phyloP scores from a whole-genome alignment of 2,329 filamentous ascomycete species.

The Fusarium veterinarium region DNA sequence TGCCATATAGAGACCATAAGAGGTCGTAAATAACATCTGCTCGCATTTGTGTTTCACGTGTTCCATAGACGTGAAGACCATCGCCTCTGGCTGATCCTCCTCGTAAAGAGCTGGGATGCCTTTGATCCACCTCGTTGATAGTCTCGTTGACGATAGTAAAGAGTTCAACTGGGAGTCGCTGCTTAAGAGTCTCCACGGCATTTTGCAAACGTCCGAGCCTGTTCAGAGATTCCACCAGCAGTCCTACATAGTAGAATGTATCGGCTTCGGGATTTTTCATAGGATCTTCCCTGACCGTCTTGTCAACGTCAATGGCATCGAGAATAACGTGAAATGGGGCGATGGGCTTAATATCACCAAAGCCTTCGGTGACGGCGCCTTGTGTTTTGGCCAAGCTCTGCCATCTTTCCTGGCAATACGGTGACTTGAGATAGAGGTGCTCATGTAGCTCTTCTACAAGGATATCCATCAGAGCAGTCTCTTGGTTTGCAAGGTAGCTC shows the following conservation, averaged over 20 bases:
- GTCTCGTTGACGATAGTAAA: conserved; percentile 96
- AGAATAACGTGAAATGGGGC: conserved; percentile 69
- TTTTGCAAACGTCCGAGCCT: conserved; percentile 87
- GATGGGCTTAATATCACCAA: conserved; percentile 58
- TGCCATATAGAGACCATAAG: conserved; percentile 91
- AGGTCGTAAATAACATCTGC: conserved; percentile 91
- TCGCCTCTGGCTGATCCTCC: conserved; percentile 65
- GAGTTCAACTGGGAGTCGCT: conserved; percentile 91
- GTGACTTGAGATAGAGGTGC: conserved; percentile 96
- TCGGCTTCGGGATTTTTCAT: conserved; percentile 95
- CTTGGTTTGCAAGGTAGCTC: conserved; percentile 91
- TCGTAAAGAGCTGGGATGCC: conserved; percentile 84
- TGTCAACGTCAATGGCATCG: conserved; percentile 70
- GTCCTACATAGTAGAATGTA: conserved; percentile 90
- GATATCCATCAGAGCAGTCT: conserved; percentile 91
- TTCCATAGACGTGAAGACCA: conserved; percentile 72
- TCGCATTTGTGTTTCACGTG: conserved; percentile 78
- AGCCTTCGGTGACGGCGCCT: conserved; percentile 62
- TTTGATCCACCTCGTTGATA: conserved; percentile 91
- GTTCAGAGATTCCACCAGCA: conserved; percentile 90
- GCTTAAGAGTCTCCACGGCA: conserved; percentile 90
- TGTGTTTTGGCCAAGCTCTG: conserved; percentile 81
- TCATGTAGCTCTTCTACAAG: conserved; percentile 97
- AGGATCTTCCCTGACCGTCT: conserved; percentile 81
- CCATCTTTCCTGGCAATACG: conserved; percentile 97